Conservation (phyloP, 1,284 basidiomycete species). For the Exobasidium cylindrosporum region DNA sequence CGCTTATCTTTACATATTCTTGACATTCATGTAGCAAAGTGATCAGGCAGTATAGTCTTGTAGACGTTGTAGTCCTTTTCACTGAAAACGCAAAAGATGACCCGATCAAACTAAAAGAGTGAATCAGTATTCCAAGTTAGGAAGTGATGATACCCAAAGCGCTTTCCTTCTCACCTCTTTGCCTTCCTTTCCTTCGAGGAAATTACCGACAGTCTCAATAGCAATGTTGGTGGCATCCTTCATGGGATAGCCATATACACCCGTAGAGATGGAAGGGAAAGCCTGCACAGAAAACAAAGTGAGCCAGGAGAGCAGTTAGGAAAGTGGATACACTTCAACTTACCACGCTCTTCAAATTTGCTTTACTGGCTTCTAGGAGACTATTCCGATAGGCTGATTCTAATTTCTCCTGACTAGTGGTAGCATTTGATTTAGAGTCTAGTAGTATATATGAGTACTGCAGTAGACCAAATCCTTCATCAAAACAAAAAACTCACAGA, state of each 20-base stretch:
- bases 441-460: background rate
- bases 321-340: slow-evolving; percentile 15
- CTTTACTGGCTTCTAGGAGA: slow-evolving; percentile 27
- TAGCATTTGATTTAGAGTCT: slow-evolving; percentile 55
- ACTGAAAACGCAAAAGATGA: slow-evolving; percentile 46
- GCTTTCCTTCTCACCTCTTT: slow-evolving; percentile 20
- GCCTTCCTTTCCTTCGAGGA: slow-evolving; percentile 24
- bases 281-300: slow-evolving; percentile 19
- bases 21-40: slow-evolving; percentile 11
- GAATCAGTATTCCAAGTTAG: background rate
- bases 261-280: slow-evolving; percentile 51
- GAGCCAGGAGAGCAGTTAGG: background rate
- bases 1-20: too few relatives aligned
- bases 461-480: background rate
- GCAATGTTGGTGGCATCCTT: slow-evolving; percentile 33
- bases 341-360: slow-evolving; percentile 23
- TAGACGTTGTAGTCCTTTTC: slow-evolving; percentile 28
- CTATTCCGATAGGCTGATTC: slow-evolving; percentile 35
- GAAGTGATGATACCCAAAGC: too few relatives aligned
- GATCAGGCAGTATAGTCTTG: slow-evolving; percentile 13
- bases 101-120: slow-evolving; percentile 27
- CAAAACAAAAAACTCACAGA: slow-evolving; percentile 6
- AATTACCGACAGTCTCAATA: slow-evolving; percentile 31
- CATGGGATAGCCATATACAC: slow-evolving; percentile 52
- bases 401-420: slow-evolving; percentile 62